Evolutionary conservation across 106 monocot species (phyloP), one percentile per base, ranked within the genome.

Genomic region (Iris macrosiphon): DNA sequence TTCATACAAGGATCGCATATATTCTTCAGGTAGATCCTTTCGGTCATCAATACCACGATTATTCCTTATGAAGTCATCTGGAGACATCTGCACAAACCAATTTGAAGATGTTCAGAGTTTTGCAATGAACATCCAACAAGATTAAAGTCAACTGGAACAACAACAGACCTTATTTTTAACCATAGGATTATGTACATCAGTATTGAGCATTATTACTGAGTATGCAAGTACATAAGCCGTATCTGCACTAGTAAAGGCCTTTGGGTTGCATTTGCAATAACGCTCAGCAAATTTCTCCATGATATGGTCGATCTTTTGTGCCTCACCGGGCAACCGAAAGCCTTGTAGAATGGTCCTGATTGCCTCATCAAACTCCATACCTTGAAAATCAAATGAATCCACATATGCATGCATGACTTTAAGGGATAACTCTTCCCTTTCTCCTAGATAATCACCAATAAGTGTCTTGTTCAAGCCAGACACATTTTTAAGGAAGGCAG

Each of bases 341-440:
- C 87, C 92, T 83, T 78, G 79, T 39, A 93, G 61, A 27, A 93
- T 80, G 40, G 65, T 39, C 48, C 87, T 76, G 16, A 93, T 93
- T 46, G 92, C 79, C 62, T 93, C 87, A 74, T 93, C 92, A 61
- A 93, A 93, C 49, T 87, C 77, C 72, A 77, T 83, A 10, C 75
- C 87, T 83, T 87, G 87, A 71, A 93, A 93, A 46, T 87, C 87
- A 77, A 83, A 93, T 40, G 92, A 79, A 75, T 93, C 92, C 35
- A 87, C 92, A 93, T 83, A 93, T 35, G 92, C 77, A 77, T 93
- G 87, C 92, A 93, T 93, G 18, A 93, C 80, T 69, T 93, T 93
- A 31, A 93, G 76, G 14, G 83, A 44, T 31, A 83, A 51, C 0
- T 83, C 92, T 38, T 93, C 92, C 68, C 92, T 93, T 73, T 93